Conservation (phyloP, 306 rosid species). For the Lagenaria siceraria region DNA sequence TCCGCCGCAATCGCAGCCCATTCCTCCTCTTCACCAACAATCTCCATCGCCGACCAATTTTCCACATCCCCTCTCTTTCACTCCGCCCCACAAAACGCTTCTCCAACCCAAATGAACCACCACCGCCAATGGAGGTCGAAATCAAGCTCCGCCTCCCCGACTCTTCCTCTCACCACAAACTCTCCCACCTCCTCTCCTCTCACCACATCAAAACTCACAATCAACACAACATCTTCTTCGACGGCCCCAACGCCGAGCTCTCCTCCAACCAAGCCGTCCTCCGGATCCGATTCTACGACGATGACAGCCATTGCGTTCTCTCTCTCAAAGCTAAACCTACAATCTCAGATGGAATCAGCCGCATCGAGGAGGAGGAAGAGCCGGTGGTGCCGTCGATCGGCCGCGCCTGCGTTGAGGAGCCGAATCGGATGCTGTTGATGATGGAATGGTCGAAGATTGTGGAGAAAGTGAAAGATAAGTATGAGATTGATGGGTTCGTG, state of each 20-base stretch:
- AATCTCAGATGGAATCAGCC: conserved; percentile 60
- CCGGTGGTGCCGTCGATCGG: conserved; percentile 43
- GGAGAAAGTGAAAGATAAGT: conserved; percentile 59
- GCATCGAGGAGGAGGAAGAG: conserved; percentile 91
- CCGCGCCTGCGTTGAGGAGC: conserved; percentile 47
- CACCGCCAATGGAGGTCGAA: conserved; percentile 28
- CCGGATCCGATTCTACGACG: conserved; percentile 58
- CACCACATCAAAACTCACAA: conserved; percentile 42
- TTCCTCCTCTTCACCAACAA: too few species aligned
- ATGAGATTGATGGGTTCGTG: conserved; percentile 44
- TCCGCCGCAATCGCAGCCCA: not conserved
- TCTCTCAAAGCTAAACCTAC: conserved; percentile 66
- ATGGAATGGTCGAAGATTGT: conserved; percentile 51
- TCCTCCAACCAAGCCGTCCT: conserved; percentile 47
- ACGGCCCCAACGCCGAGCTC: conserved; percentile 54
- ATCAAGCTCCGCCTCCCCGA: conserved; percentile 61
- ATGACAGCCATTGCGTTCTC: conserved; percentile 42
- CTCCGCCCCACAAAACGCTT: not conserved
- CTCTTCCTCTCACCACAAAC: conserved; percentile 31
- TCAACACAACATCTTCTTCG: conserved; percentile 77
- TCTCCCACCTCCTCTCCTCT: conserved; percentile 36
- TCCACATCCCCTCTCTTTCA: not conserved
- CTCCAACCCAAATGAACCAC: not conserved
- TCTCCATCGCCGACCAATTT: not conserved
- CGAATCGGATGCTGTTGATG: conserved; percentile 25